Base-by-base conservation (phyloP, 2,329 filamentous ascomycete species). In the Podosphaera xanthii region DNA sequence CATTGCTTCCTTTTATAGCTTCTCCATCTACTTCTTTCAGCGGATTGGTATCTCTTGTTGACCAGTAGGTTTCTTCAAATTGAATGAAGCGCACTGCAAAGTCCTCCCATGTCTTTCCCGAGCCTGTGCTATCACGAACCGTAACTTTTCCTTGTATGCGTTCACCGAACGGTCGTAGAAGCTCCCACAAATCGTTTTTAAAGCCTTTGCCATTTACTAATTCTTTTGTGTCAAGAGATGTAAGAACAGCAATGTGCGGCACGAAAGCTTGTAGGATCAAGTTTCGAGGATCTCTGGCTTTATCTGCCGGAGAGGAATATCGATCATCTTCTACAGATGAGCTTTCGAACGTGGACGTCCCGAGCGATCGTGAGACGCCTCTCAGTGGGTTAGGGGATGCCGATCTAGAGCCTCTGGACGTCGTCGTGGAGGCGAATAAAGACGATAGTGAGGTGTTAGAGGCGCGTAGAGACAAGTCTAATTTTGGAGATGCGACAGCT, bases 101-200 rank as follows among this genome's bases (percentile, higher is more conserved):
- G 69, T 97, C 89, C 59, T 96, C 91, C 74, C 86, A 91, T 46
- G 81, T 79, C 67, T 82, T 82, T 68, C 88, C 90, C 50, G 84
- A 80, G 7, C 92, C 91, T 64, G 87, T 82, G 68, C 90, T 96
- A 71, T 98, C 92, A 65, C 92, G 77, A 59, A 97, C 84, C 2
- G 86, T 86, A 58, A 98, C 84, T 67, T 92, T 94, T 36, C 92
- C 92, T 57, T 84, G 80, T 0, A 97, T 78, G 14, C 77, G 80
- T 71, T 98, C 92, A 36, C 92, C 92, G 72, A 94, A 98, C 0
- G 92, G 91, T 57, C 91, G 77, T 59, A 98, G 73, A 33, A 98
- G 74, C 70, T 94, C 86, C 75, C 89, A 83, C 56, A 98, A 76
- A 0, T 91, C 90, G 52, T 82, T 78, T 46, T 80, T 75, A 64